phyloP scores from a whole-genome alignment of 352 stramenopile genomes.

The Phytophthora foliorum region DNA sequence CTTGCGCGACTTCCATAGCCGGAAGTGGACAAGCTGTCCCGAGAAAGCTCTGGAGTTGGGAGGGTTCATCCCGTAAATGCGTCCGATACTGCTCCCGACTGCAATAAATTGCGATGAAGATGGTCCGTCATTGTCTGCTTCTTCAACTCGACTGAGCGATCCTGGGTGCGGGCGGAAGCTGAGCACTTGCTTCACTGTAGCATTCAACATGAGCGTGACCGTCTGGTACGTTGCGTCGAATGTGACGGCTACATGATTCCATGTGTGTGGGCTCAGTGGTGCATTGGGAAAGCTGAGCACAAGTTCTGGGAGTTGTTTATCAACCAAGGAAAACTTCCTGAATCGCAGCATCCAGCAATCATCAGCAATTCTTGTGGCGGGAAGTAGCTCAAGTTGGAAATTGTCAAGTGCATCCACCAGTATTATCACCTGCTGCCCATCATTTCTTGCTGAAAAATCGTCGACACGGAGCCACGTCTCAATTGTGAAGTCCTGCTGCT shows the following conservation, averaged over 20 bases:
- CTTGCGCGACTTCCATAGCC: slow-evolving; percentile 39
- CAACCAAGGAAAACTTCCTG: slow-evolving; percentile 38
- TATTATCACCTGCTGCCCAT: slow-evolving; percentile 32
- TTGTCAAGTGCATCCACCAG: slow-evolving; percentile 46
- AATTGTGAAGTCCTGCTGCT: slow-evolving; percentile 48
- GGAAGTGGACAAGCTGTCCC: slow-evolving; percentile 41
- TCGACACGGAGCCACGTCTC: slow-evolving; percentile 54
- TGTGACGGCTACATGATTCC: slow-evolving; percentile 44
- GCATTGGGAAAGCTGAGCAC: slow-evolving; percentile 34
- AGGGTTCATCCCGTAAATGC: slow-evolving; percentile 13
- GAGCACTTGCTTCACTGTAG: slow-evolving; percentile 25
- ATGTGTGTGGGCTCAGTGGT: slow-evolving; percentile 16
- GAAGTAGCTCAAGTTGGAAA: slow-evolving; percentile 43
- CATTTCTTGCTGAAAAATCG: background rate
- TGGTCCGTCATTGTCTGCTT: slow-evolving; percentile 7
- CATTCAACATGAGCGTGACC: slow-evolving; percentile 41
- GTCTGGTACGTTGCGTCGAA: slow-evolving; percentile 34
- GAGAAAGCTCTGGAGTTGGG: slow-evolving; percentile 28
- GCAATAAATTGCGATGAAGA: slow-evolving; percentile 34
- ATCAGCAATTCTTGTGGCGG: background rate
- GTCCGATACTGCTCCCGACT: slow-evolving; percentile 42
- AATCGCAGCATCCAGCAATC: slow-evolving; percentile 40
- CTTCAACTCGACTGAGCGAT: slow-evolving; percentile 8
- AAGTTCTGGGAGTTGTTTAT: slow-evolving; percentile 31
- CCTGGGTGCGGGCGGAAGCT: slow-evolving; percentile 22